Evolutionary conservation across 2,329 filamentous ascomycete genomes (phyloP).

Genomic region (Beauveria sp.): DNA sequence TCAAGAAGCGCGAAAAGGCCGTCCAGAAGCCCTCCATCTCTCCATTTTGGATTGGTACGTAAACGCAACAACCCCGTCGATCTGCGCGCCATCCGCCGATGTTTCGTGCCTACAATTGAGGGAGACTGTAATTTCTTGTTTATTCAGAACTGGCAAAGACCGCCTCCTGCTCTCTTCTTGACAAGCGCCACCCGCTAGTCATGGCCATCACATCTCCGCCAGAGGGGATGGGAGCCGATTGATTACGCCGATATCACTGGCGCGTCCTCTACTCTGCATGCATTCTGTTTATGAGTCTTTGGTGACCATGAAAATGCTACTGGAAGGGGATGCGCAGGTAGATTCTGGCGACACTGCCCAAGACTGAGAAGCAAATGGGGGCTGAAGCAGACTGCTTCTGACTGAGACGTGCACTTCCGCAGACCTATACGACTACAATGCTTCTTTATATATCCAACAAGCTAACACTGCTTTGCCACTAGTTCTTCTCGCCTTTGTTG

Average conservation of each 20-base stretch:
- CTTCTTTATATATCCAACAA: too few species aligned
- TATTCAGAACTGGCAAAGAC: too few species aligned
- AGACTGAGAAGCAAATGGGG: neutral
- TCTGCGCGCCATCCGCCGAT: neutral
- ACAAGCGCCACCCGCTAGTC: neutral
- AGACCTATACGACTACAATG: neutral
- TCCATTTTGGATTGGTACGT: conserved; percentile 55
- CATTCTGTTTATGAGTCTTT: neutral
- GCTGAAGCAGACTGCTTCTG: neutral
- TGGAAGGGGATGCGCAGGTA: neutral
- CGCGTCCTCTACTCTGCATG: neutral
- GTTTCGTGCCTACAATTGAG: neutral
- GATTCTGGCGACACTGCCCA: neutral
- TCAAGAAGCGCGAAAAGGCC: conserved; percentile 52
- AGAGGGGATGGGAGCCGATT: too few species aligned
- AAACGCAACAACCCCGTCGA: neutral
- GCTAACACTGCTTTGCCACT: conserved; percentile 7
- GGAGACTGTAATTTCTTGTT: too few species aligned
- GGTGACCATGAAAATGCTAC: neutral
- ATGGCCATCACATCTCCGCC: neutral
- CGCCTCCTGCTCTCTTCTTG: neutral
- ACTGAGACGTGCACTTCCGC: neutral
- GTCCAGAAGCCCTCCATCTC: conserved; percentile 53
- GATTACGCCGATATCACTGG: neutral
- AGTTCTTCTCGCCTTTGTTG: conserved; percentile 52